These are phyloP conservation scores for Penicillium lividum DNA, from an alignment of 495 filamentous ascomycete genomes.

Conservation along the genomic window DNA sequence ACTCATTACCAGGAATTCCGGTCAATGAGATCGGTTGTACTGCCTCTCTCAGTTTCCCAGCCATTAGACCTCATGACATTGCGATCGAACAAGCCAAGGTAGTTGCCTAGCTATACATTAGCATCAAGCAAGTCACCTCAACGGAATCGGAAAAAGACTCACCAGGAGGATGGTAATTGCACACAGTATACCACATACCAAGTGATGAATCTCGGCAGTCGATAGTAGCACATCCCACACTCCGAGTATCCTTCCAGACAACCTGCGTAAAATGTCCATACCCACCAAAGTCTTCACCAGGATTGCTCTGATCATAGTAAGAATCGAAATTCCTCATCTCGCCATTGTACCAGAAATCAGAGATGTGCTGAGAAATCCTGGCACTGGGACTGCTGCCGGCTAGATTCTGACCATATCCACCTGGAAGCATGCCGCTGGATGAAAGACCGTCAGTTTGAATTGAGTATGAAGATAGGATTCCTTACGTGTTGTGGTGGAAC, in stretches of 20 bases:
- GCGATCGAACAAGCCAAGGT: neutral
- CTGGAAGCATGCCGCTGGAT: neutral
- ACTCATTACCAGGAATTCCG: neutral
- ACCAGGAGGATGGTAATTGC: conserved; percentile 2
- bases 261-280: conserved; percentile 1
- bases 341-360: neutral
- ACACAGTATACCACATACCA: conserved; percentile 3
- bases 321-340: neutral
- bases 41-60: neutral
- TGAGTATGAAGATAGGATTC: neutral
- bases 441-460: neutral
- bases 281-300: neutral
- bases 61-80: neutral
- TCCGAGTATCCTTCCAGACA: neutral
- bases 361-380: neutral
- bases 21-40: neutral
- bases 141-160: neutral
- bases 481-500: neutral
- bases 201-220: neutral
- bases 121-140: neutral
- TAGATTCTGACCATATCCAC: neutral
- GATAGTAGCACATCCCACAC: neutral
- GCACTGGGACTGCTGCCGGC: neutral
- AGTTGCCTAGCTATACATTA: neutral
- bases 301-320: neutral